A percentile compares a stretch with the other conserved stretches of the same genome.
phyloP scores from a whole-genome alignment of 1,284 basidiomycete genomes.

The Agaricales sp. region DNA sequence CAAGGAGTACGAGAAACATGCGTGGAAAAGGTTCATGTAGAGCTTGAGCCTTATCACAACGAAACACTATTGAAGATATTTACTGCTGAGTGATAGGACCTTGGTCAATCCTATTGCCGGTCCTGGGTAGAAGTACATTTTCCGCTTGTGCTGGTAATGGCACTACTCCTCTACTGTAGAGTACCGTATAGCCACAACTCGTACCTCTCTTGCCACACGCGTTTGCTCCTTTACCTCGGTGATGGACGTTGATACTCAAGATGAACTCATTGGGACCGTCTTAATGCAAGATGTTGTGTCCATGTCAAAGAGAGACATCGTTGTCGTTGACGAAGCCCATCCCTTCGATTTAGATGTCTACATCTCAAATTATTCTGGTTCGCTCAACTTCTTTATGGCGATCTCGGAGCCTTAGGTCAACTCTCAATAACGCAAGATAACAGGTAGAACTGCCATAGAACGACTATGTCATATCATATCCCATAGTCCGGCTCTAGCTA shows the following conservation, averaged over 20 bases:
- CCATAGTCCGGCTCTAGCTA: conserved; percentile 54
- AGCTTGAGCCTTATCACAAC: not conserved
- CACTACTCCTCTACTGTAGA: too few relatives aligned
- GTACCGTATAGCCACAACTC: not conserved
- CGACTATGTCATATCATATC: conserved; percentile 58
- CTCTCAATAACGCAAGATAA: not conserved
- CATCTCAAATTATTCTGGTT: conserved; percentile 40
- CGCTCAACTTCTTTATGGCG: conserved; percentile 14
- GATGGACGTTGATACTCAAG: conserved; percentile 3
- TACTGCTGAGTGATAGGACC: too few relatives aligned
- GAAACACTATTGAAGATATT: too few relatives aligned
- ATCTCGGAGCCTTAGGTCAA: conserved; percentile 16
- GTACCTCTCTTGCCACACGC: not conserved
- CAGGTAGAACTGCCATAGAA: conserved; percentile 61
- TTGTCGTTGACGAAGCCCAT: conserved; percentile 59
- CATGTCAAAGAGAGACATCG: conserved; percentile 12
- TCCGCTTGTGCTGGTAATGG: too few relatives aligned
- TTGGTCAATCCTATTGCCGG: too few relatives aligned
- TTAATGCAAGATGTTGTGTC: not conserved
- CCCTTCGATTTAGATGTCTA: conserved; percentile 74
- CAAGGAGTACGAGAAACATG: conserved; percentile 83
- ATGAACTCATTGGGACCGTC: not conserved
- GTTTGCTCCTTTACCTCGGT: not conserved
- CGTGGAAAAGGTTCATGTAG: conserved; percentile 66
- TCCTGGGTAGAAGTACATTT: too few relatives aligned